These are phyloP conservation scores for Leucaena leucocephala DNA, from an alignment of 306 rosid genomes.

Conservation along the genomic window DNA sequence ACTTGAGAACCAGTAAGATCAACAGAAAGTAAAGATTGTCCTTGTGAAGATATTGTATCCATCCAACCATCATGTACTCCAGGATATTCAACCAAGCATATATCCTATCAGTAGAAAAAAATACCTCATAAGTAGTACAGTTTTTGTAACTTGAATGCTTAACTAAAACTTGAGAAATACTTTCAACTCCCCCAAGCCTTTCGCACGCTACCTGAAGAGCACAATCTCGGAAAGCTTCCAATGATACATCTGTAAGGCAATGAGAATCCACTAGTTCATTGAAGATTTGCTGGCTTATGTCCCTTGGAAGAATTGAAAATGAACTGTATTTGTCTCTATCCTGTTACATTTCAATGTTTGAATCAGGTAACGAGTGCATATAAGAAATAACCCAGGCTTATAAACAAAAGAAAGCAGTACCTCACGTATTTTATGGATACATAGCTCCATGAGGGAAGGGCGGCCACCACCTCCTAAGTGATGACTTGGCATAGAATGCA, in stretches of 20 bases:
- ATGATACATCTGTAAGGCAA: constrained; percentile 55
- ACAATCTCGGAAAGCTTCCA: constrained; percentile 63
- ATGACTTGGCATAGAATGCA: constrained; percentile 42
- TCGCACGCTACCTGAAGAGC: constrained; percentile 60
- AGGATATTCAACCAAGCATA: constrained; percentile 59
- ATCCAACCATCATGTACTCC: constrained; percentile 72
- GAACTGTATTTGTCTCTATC: constrained; percentile 54
- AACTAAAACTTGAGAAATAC: constrained; percentile 33
- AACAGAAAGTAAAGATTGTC: constrained; percentile 59
- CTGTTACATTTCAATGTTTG: constrained; percentile 38
- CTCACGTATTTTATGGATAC: constrained; percentile 64
- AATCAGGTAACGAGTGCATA: constrained; percentile 20
- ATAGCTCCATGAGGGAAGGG: constrained; percentile 68
- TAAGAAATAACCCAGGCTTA: not conserved
- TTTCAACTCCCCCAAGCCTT: constrained; percentile 29
- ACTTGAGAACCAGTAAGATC: constrained; percentile 71
- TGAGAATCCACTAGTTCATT: constrained; percentile 60
- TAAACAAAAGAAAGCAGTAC: constrained; percentile 39
- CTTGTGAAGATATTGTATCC: constrained; percentile 68
- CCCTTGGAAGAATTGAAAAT: constrained; percentile 64
- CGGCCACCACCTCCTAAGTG: constrained; percentile 44
- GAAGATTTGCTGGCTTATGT: constrained; percentile 71
- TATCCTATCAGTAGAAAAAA: constrained; percentile 55
- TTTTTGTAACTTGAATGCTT: not conserved
- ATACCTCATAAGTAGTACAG: constrained; percentile 6